A percentile compares a stretch with the other conserved stretches of the same genome.
These are phyloP conservation scores for Collybia mongolica DNA, from an alignment of 768 basidiomycete species.

Conservation along the genomic window DNA sequence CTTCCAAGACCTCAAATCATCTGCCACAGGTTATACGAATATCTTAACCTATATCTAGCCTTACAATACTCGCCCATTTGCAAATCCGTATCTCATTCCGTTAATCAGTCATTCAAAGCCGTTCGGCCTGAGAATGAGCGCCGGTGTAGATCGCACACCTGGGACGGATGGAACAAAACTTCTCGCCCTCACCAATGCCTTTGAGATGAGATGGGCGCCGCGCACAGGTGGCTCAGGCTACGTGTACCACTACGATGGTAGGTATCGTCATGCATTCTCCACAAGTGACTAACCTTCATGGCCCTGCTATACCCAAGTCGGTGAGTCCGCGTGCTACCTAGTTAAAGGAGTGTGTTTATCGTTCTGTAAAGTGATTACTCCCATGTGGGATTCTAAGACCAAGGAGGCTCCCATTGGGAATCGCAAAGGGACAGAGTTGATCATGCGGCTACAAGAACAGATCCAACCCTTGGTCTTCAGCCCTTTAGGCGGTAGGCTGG, in stretches of 20 bases:
- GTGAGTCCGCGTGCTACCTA: constrained; percentile 2
- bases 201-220: constrained; percentile 16
- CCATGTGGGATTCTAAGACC: constrained; percentile 17
- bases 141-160: neutral
- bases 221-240: constrained; percentile 4
- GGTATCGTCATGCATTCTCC: neutral
- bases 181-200: constrained; percentile 18
- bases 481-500: constrained; percentile 22
- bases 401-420: constrained; percentile 19
- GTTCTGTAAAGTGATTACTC: constrained; percentile 15
- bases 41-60: no score
- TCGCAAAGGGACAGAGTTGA: constrained; percentile 25
- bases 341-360: neutral
- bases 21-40: no score
- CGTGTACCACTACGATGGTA: constrained; percentile 25
- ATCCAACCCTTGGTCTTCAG: constrained; percentile 21
- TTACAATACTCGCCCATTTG: no score
- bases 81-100: no score
- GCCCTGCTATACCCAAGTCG: constrained; percentile 2
- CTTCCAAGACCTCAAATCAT: no score
- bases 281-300: neutral
- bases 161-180: constrained; percentile 11
- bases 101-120: no score
- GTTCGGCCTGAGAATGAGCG: no score
- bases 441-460: constrained; percentile 26